Conservation (phyloP, 108 stramenopile species). For the Pseudonitzschia multistriata region DNA sequence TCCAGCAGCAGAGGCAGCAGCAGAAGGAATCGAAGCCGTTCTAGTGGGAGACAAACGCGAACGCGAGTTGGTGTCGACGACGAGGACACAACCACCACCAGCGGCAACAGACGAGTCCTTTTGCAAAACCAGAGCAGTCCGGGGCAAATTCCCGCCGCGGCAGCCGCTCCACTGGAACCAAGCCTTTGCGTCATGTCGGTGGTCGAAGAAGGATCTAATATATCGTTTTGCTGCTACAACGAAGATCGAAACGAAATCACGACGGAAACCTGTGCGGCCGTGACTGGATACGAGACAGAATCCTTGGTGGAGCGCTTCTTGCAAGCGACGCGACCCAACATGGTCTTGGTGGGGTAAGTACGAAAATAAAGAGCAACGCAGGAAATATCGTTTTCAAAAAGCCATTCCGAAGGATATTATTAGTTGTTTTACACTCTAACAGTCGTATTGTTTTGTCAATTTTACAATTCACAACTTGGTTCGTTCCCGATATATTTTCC, state of each 20-base stretch:
- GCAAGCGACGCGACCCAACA: constrained; percentile 50
- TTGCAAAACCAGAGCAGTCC: not conserved
- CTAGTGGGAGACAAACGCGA: no score
- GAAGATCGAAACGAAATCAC: constrained; percentile 75
- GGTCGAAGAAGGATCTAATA: constrained; percentile 54
- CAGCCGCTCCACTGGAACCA: constrained; percentile 45
- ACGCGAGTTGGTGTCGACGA: not conserved
- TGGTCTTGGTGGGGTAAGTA: constrained; percentile 48
- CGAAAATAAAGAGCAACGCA: no score
- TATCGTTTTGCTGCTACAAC: constrained; percentile 78
- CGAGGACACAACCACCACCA: not conserved
- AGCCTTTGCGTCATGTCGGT: constrained; percentile 57
- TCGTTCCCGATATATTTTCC: not conserved
- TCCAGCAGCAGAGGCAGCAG: no score
- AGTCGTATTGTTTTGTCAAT: not conserved
- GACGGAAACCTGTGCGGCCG: constrained; percentile 48
- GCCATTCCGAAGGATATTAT: no score
- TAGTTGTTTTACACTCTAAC: no score
- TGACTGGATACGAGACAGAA: constrained; percentile 48
- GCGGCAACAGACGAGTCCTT: not conserved
- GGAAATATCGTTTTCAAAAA: no score
- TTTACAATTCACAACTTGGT: not conserved
- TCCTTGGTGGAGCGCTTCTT: constrained; percentile 52
- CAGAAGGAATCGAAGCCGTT: no score
- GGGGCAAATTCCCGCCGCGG: not conserved